Base-by-base conservation (phyloP, 108 stramenopile species). In the Cyclostephanos tholiformis region DNA sequence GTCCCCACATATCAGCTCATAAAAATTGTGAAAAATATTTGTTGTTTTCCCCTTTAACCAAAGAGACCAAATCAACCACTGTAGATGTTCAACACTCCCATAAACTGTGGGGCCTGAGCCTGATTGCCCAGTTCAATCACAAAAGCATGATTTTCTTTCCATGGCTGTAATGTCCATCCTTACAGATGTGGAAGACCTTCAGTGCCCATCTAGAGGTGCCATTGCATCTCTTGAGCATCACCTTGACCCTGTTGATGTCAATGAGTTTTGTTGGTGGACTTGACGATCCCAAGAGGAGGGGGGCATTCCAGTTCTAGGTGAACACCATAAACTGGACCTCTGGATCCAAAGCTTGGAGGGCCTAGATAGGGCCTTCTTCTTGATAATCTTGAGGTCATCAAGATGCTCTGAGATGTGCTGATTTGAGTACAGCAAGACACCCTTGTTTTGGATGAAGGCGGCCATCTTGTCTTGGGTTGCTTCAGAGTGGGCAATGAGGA, bases 181-280 rank as follows among this genome's bases (percentile, higher is more conserved):
- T n/a, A n/a, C n/a, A n/a, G n/a, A n/a, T n/a, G n/a, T n/a, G n/a
- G n/a, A n/a, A n/a, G n/a, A 41, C 9, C 17, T 13, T 30, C 13
- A 61, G 14, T 0, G 69, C 57, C 36, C 32, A 71, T 3, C n/a
- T n/a, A n/a, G n/a, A n/a, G n/a, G n/a, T n/a, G n/a, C n/a, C n/a
- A n/a, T n/a, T n/a, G n/a, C n/a, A 71, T 29, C 59, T 43, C 39
- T 71, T 58, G 1, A 71, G 35, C 0, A 43, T 43, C n/a, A 71
- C 36, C 19, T 58, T 58, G 48, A 71, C 59, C 27, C 60, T 58
- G 29, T 71, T 58, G 48, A 71, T 27, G 48, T 71, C 69, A 61
- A 71, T 49, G 14, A 61, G 41, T 27, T 60, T 71, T 0, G 14
- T 8, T 0, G 46, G 59, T 6, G 41, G 58, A 57, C 12, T 43